Evolutionary conservation across 495 filamentous ascomycete species (phyloP), one percentile per base, ranked within the genome.

Genomic region (Pseudomonodictys pantanalensis): DNA sequence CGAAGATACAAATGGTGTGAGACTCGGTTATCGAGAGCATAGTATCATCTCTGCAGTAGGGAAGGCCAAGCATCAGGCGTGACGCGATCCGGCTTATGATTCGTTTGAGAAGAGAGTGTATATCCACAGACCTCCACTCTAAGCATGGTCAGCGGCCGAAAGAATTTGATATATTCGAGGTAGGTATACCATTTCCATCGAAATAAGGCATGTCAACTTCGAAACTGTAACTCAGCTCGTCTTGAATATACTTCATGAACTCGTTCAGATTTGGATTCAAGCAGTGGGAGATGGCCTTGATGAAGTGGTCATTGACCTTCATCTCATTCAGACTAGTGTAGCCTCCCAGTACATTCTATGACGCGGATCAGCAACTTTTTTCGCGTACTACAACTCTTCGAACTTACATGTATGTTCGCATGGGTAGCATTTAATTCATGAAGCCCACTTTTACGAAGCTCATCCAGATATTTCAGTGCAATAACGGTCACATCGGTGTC

Each of bases 21-120:
- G 41, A 44, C 22, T 44, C 18, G 22, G 41, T 44, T 44, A 44
- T 44, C 41, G 41, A 44, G 8, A 44, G 9, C 41, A 44, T 44
- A 18, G 41, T 44, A 7, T 44, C 41, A 20, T 44, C 18, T 20
- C 41, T 9, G 41, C 41, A 44, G 18, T 10, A 44, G 41, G 41
- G 41, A 10, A 44, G 18, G 9, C 41, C 41, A 7, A 44, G 41
- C 41, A 44, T 44, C 9, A 44, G 11, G 7, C 41, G 41, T 7
- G 18, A 20, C 22, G 41, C 41, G 11, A 44, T 7, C 7, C 41
- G 41, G 18, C 18, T 44, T 9, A 44, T 44, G 7, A 44, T 44
- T 9, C 41, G 41, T 44, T 20, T 44, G 41, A 44, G 18, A 9
- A 44, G 41, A 10, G 41, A 7, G 18, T 44, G 41, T 44, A 44